A percentile compares a stretch with the other conserved stretches of the same genome.
phyloP scores from a whole-genome alignment of 2,329 filamentous ascomycete species.

The Rutstroemia sydowiana region DNA sequence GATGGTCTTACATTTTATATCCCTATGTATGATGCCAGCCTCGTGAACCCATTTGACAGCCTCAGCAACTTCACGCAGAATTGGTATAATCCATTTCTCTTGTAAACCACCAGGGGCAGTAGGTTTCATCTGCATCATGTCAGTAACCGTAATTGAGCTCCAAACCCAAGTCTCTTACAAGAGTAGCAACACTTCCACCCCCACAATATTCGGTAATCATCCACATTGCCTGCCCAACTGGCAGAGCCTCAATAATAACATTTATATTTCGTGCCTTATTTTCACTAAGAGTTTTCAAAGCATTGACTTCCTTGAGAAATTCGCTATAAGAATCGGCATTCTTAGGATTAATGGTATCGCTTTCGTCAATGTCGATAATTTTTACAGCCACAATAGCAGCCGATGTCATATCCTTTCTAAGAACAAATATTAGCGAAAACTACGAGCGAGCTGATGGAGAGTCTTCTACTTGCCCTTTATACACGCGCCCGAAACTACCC shows the following conservation, averaged over 20 bases:
- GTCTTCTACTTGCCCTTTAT: conserved; percentile 43
- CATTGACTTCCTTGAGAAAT: conserved; percentile 60
- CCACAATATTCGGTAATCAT: conserved; percentile 83
- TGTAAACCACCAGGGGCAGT: conserved; percentile 57
- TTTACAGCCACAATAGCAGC: conserved; percentile 62
- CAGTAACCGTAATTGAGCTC: background rate
- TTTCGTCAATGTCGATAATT: conserved; percentile 77
- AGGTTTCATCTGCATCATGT: conserved; percentile 48
- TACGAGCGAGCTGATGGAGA: background rate
- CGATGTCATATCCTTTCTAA: conserved; percentile 28
- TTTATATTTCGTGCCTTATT: conserved; percentile 74
- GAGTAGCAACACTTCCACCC: conserved; percentile 71
- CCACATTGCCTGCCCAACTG: conserved; percentile 76
- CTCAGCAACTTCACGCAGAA: conserved; percentile 58
- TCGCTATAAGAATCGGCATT: conserved; percentile 61
- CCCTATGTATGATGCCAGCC: conserved; percentile 62
- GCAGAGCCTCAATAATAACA: conserved; percentile 69
- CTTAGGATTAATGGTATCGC: conserved; percentile 59
- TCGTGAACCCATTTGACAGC: conserved; percentile 62
- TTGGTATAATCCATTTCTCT: conserved; percentile 64
- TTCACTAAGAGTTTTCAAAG: conserved; percentile 66
- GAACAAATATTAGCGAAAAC: background rate
- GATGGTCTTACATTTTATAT: conserved; percentile 52
- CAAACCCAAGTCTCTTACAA: conserved; percentile 34
- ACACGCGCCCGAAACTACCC: conserved; percentile 67